Conservation (phyloP, 345 rosid genomes). For the Melaleuca quinquenervia region DNA sequence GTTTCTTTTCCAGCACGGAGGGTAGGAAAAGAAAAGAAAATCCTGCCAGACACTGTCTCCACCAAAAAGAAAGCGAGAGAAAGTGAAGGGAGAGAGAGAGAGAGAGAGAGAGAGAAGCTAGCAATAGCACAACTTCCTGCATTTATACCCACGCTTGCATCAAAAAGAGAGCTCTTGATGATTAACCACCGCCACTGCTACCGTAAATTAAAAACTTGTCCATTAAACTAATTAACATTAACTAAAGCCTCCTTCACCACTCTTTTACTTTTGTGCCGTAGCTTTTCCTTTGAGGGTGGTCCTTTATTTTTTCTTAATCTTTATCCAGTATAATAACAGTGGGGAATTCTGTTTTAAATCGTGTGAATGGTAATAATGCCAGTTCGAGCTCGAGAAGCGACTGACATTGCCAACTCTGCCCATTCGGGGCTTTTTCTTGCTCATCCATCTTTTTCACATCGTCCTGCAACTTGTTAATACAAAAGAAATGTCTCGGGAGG, state of each 20-base stretch:
- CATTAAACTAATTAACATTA: not conserved
- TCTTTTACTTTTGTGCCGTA: not conserved
- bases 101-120: slow-evolving; percentile 9
- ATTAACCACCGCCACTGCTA: slow-evolving; percentile 86
- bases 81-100: slow-evolving; percentile 12
- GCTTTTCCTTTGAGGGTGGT: not conserved
- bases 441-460: slow-evolving; percentile 6
- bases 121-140: slow-evolving; percentile 35
- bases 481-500: slow-evolving; percentile 7
- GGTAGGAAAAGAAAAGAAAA: not conserved
- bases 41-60: not conserved
- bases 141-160: slow-evolving; percentile 99
- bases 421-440: slow-evolving; percentile 6
- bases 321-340: not conserved
- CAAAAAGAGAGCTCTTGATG: slow-evolving; percentile 82
- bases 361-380: slow-evolving; percentile 10
- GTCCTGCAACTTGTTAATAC: slow-evolving; percentile 1
- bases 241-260: not conserved
- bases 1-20: not conserved
- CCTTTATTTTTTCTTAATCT: not conserved
- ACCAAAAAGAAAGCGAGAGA: slow-evolving; percentile 5
- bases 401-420: slow-evolving; percentile 72
- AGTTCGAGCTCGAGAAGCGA: slow-evolving; percentile 22
- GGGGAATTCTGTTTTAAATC: not conserved
- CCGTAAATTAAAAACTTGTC: slow-evolving; percentile 11